Conservation (phyloP, 805 yeast genomes). For the Priceomyces melissophilus region DNA sequence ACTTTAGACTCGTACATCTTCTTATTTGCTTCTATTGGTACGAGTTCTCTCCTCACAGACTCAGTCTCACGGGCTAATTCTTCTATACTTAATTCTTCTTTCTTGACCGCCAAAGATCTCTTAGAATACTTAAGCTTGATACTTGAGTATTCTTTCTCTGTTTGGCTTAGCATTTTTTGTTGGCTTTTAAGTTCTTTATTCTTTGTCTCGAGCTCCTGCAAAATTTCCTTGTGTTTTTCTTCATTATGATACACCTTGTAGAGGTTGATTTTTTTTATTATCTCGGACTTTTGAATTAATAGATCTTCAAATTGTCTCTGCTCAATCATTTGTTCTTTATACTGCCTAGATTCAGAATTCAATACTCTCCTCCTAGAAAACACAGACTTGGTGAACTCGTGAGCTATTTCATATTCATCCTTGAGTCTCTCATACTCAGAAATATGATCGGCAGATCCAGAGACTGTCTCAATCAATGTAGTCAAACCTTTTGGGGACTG, state of each 20-base stretch:
- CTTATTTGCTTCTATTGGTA: constrained; percentile 62
- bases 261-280: constrained; percentile 50
- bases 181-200: constrained; percentile 35
- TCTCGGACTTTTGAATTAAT: constrained; percentile 43
- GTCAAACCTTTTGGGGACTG: constrained; percentile 78
- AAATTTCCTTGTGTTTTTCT: constrained; percentile 32
- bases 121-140: constrained; percentile 44
- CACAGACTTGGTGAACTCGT: constrained; percentile 58
- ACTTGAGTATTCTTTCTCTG: constrained; percentile 24
- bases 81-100: constrained; percentile 35
- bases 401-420: constrained; percentile 64
- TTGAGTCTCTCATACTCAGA: constrained; percentile 63
- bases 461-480: constrained; percentile 70
- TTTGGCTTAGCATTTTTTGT: constrained; percentile 23
- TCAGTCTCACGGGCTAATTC: constrained; percentile 42
- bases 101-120: constrained; percentile 39
- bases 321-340: constrained; percentile 70
- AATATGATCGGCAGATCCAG: constrained; percentile 71
- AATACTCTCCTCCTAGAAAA: constrained; percentile 67
- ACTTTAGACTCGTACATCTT: constrained; percentile 47
- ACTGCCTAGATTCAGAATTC: constrained; percentile 72
- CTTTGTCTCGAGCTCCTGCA: constrained; percentile 29
- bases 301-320: constrained; percentile 63
- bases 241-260: constrained; percentile 67
- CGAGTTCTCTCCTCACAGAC: constrained; percentile 43